Evolutionary conservation across 2,329 filamentous ascomycete species (phyloP).

Genomic region (Paracorniculantispora psalliotae): DNA sequence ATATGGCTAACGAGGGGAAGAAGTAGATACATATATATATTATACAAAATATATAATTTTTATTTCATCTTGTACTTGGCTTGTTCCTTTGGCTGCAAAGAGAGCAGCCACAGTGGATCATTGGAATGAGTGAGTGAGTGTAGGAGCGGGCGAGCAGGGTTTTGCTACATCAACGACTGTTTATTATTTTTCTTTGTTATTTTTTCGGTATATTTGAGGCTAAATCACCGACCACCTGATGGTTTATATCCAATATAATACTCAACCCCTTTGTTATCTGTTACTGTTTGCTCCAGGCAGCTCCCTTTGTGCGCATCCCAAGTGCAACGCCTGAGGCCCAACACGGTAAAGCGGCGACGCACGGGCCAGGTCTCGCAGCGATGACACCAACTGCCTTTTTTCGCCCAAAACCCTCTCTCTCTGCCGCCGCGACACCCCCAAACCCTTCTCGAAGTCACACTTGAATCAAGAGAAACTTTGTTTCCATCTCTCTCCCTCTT

Average conservation of each 20-base stretch:
- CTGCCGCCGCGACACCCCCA: constrained; percentile 4
- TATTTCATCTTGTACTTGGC: no score
- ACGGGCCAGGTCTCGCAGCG: constrained; percentile 3
- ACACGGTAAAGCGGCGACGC: constrained; percentile 6
- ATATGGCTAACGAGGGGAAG: no score
- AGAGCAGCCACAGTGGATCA: no score
- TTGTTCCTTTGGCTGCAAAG: no score
- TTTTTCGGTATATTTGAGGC: no score
- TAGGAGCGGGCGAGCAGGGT: no score
- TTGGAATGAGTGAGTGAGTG: no score
- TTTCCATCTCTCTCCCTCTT: constrained; percentile 9
- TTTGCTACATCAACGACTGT: not conserved
- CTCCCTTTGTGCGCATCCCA: not conserved
- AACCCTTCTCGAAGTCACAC: constrained; percentile 9
- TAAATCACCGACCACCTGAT: no score
- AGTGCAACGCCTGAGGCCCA: not conserved
- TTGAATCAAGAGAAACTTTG: constrained; percentile 1
- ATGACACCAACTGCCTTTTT: constrained; percentile 7
- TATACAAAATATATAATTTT: no score
- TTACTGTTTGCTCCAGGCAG: not conserved
- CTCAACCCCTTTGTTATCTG: not conserved
- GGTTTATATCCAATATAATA: not conserved
- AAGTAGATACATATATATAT: no score
- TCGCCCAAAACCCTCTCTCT: constrained; percentile 10
- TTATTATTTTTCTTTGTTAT: not conserved